Evolutionary conservation across 768 basidiomycete species (phyloP), one percentile per base, ranked within the genome.

Genomic region (Heimioporus sp.): DNA sequence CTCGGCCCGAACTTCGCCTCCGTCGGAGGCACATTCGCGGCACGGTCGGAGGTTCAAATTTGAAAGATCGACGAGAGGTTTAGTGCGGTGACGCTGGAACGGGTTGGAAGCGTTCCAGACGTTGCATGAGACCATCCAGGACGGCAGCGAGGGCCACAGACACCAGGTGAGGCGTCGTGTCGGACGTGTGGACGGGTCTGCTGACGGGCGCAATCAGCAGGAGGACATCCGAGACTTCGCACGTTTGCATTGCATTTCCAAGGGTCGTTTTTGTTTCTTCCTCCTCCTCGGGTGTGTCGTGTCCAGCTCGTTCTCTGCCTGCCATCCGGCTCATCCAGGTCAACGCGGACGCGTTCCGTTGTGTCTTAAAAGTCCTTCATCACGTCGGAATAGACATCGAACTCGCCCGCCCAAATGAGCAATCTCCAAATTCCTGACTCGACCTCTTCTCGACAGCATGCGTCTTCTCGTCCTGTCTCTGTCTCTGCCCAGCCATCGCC

Each of bases 401-500:
- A 28, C 24, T 28, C 7, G 24, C 24, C 24, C 37, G 24, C 50
- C 54, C 24, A 36, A 43, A 69, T 69, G 68, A 64, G 56, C 56
- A 70, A 49, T 35, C 71, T 80, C 16, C 77, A 79, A 62, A 75
- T 78, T 30, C 77, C 77, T 13, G 76, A 77, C 52, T 60, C 76
- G 17, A 75, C 76, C 36, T 73, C 77, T 24, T 80, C 81, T 40
- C 73, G 78, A 34, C 72, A 74, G 30, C 61, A 72, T 15, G 64
- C 65, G 11, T 37, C 66, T 9, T 67, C 74, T 9, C 72, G 85
- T n/a, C 81, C 85, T 2, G 78, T 77, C n/a, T 86, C 85, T 11
- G 82, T 81, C 34, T 70, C 76, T 7, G 78, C 76, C 4, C 77
- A 83, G 31, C 74, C 82, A 20, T 72, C 76, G n/a, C 72, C 81